Evolutionary conservation across 2,329 filamentous ascomycete genomes (phyloP).

Genomic region (Dichotomopilus funicola): DNA sequence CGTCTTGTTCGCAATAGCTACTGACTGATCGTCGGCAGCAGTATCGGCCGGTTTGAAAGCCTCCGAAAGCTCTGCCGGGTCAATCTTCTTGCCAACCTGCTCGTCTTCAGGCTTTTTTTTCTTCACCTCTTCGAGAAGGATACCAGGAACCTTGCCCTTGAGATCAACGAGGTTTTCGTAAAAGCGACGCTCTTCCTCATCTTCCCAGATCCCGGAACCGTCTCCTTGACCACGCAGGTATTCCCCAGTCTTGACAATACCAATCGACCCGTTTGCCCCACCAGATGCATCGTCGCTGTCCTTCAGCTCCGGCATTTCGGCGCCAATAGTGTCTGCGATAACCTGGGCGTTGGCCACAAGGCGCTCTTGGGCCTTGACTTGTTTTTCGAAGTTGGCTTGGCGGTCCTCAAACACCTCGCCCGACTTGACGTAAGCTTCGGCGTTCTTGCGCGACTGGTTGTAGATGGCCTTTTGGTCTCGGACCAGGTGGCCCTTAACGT

Average conservation of each 20-base stretch:
- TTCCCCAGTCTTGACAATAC: constrained; percentile 87
- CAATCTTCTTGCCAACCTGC: constrained; percentile 68
- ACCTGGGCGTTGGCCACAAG: constrained; percentile 85
- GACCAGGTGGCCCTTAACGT: constrained; percentile 80
- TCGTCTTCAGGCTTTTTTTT: constrained; percentile 92
- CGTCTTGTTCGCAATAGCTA: constrained; percentile 93
- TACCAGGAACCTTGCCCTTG: constrained; percentile 90
- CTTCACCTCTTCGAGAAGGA: constrained; percentile 87
- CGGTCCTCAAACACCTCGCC: constrained; percentile 97
- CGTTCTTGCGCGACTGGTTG: constrained; percentile 85
- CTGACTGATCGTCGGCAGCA: constrained; percentile 74
- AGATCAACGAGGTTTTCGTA: constrained; percentile 96
- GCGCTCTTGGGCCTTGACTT: constrained; percentile 85
- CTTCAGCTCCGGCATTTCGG: constrained; percentile 89
- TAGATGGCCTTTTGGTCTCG: constrained; percentile 88
- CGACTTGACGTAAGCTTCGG: constrained; percentile 96
- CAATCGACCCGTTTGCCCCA: constrained; percentile 69
- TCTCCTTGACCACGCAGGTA: constrained; percentile 87
- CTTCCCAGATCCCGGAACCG: constrained; percentile 94
- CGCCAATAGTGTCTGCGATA: constrained; percentile 78
- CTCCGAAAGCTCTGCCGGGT: constrained; percentile 45
- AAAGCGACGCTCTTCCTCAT: constrained; percentile 94
- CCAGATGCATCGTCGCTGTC: constrained; percentile 68
- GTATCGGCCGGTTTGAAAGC: constrained; percentile 44
- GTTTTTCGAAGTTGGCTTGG: constrained; percentile 91